These are phyloP conservation scores for Fusarium pseudoanthophilum DNA, from an alignment of 2,329 filamentous ascomycete species.

Conservation along the genomic window DNA sequence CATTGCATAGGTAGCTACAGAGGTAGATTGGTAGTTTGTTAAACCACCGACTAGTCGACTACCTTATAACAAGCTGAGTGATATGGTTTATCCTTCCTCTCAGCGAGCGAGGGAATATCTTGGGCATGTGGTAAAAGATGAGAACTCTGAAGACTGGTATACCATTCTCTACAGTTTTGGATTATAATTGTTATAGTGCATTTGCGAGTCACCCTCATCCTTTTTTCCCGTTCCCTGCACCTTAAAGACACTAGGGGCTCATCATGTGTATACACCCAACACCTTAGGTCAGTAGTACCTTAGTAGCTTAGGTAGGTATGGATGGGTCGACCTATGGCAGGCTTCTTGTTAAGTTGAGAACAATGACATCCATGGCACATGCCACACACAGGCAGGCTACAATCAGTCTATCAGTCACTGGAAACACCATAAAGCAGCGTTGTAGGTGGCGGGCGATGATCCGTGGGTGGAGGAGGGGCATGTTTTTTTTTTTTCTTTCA, in stretches of 20 bases:
- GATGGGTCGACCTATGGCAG: neutral
- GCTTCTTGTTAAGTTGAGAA: neutral
- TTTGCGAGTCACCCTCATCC: neutral
- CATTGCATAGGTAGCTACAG: neutral
- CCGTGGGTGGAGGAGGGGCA: slow-evolving; percentile 29
- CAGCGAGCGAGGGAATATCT: neutral
- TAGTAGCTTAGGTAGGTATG: neutral
- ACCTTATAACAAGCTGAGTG: neutral
- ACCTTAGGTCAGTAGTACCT: neutral
- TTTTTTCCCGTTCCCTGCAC: neutral
- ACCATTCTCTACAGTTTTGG: neutral
- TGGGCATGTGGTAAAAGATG: neutral
- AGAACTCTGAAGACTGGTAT: neutral
- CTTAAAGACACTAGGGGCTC: neutral
- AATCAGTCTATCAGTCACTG: slow-evolving; percentile 10
- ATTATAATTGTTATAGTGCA: neutral
- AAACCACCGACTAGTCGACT: neutral
- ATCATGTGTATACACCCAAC: neutral
- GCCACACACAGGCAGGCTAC: neutral
- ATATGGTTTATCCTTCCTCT: neutral
- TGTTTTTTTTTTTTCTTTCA: neutral
- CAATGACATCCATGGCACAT: neutral
- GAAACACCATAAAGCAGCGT: slow-evolving; percentile 20
- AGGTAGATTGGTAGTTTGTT: neutral
- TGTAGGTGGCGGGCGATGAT: slow-evolving; percentile 25